These are phyloP conservation scores for Histomonas meleagridis DNA, from an alignment of 208 protist genomes.

Conservation along the genomic window DNA sequence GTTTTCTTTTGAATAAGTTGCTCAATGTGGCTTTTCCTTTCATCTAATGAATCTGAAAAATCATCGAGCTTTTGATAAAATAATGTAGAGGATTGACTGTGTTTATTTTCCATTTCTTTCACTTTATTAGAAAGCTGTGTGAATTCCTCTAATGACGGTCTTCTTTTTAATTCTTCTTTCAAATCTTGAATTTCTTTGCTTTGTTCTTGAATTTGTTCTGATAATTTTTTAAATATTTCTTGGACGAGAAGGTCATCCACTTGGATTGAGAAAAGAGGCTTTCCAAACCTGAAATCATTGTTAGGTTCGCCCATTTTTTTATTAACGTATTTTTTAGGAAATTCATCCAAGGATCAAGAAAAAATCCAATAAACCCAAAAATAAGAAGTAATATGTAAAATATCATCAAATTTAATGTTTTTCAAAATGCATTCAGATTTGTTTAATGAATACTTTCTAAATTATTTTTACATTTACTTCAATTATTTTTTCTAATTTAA, in stretches of 20 bases:
- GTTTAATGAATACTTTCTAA: too few relatives aligned
- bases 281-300: neutral
- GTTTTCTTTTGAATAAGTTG: neutral
- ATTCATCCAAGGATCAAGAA: too few relatives aligned
- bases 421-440: too few relatives aligned
- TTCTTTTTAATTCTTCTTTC: neutral
- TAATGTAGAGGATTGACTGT: neutral
- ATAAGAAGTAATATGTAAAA: too few relatives aligned
- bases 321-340: too few relatives aligned
- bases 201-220: neutral
- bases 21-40: neutral
- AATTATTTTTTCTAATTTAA: too few relatives aligned
- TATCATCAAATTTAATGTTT: too few relatives aligned
- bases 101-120: neutral
- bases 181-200: neutral
- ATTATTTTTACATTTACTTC: too few relatives aligned
- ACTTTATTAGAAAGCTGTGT: neutral
- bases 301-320: slow-evolving; percentile 1
- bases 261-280: neutral
- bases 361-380: too few relatives aligned
- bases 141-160: neutral
- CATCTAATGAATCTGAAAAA: neutral
- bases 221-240: slow-evolving; percentile 5
- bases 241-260: slow-evolving; percentile 12
- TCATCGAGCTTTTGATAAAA: neutral